These are phyloP conservation scores for Suillus subalutaceus DNA, from an alignment of 768 basidiomycete genomes.

Conservation along the genomic window DNA sequence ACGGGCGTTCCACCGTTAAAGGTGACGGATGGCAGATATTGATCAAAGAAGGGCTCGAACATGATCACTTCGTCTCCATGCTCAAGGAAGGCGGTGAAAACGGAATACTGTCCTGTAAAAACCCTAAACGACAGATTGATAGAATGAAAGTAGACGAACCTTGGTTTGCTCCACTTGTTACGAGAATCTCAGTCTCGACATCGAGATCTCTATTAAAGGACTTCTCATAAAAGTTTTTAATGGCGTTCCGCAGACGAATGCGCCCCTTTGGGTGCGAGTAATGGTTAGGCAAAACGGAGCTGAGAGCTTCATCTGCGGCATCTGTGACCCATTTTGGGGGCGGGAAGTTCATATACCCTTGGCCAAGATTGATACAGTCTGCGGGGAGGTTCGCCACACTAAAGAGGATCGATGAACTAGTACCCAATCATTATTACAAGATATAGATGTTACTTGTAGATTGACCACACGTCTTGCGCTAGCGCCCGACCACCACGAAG, in stretches of 20 bases:
- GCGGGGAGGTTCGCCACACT: conserved; percentile 87
- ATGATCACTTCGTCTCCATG: conserved; percentile 96
- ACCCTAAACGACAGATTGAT: conserved; percentile 7
- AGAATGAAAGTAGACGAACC: conserved; percentile 46
- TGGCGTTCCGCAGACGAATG: conserved; percentile 83
- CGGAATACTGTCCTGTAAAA: conserved; percentile 83
- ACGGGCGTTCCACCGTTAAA: conserved; percentile 95
- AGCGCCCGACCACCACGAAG: conserved; percentile 76
- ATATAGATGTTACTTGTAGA: conserved; percentile 65
- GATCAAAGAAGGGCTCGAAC: conserved; percentile 98
- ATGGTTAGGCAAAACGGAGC: conserved; percentile 68
- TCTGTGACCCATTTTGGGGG: conserved; percentile 81
- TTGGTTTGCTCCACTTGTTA: conserved; percentile 97
- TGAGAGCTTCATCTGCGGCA: conserved; percentile 72
- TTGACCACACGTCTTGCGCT: conserved; percentile 87
- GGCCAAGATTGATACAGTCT: conserved; percentile 96
- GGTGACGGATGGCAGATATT: conserved; percentile 89
- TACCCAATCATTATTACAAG: conserved; percentile 7
- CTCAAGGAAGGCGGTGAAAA: conserved; percentile 90
- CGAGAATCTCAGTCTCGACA: conserved; percentile 85
- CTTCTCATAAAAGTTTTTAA: conserved; percentile 78
- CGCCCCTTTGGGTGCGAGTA: conserved; percentile 93
- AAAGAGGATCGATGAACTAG: conserved; percentile 13
- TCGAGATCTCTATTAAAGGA: conserved; percentile 71
- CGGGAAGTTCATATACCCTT: conserved; percentile 91